A percentile compares a stretch with the other conserved stretches of the same genome.
Evolutionary conservation across 2,329 filamentous ascomycete genomes (phyloP).

Genomic region (Coniosporium tulheliwenetii): DNA sequence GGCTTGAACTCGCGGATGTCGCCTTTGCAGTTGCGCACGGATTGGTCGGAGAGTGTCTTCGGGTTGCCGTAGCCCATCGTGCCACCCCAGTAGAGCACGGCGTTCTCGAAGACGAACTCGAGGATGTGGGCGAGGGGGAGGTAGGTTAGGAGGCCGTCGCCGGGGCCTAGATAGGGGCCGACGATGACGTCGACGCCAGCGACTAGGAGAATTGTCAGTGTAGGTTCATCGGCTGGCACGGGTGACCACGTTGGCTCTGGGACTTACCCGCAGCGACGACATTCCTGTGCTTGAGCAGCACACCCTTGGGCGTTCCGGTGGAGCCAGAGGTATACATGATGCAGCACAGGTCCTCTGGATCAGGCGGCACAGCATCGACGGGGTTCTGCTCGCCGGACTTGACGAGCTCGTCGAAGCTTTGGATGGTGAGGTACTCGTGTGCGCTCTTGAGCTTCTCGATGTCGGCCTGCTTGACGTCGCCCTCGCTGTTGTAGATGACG

Average conservation of each 20-base stretch:
- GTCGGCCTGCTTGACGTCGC: conserved; percentile 37
- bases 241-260: neutral
- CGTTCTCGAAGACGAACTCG: conserved; percentile 90
- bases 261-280: conserved; percentile 50
- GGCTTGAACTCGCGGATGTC: conserved; percentile 88
- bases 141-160: conserved; percentile 74
- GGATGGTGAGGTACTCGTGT: conserved; percentile 35
- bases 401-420: conserved; percentile 40
- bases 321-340: conserved; percentile 75
- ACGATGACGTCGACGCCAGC: conserved; percentile 70
- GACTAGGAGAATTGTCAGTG: conserved; percentile 30
- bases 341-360: conserved; percentile 66
- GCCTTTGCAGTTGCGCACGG: conserved; percentile 77
- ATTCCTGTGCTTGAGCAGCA: conserved; percentile 63
- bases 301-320: conserved; percentile 80
- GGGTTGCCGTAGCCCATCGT: conserved; percentile 89
- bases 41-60: conserved; percentile 72
- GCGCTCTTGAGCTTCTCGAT: conserved; percentile 38
- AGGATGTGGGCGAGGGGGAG: conserved; percentile 91
- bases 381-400: conserved; percentile 48
- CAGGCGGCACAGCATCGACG: conserved; percentile 54
- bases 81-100: conserved; percentile 76
- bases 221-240: neutral
- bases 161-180: conserved; percentile 59
- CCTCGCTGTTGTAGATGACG: conserved; percentile 46